Percentiles rank a stretch among this genome's conserved stretches.
Conservation (phyloP, 768 basidiomycete species). For the Trametes gibbosa region DNA sequence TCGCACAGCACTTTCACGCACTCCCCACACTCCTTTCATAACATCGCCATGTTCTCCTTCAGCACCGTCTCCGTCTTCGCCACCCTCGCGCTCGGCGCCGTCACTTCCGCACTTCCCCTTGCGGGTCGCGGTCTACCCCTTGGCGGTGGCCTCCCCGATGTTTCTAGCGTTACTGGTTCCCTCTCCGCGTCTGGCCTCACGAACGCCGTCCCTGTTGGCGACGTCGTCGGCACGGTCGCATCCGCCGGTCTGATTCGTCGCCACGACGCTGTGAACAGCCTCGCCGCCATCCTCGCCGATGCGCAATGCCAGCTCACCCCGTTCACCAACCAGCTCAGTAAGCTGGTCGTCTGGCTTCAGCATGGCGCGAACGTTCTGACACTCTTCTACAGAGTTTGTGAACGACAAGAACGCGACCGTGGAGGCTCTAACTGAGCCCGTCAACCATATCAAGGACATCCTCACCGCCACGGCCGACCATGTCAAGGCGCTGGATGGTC, state of each 20-base stretch:
- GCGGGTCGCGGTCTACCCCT: conserved; percentile 4
- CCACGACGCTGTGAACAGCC: conserved; percentile 12
- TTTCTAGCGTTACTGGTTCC: background rate
- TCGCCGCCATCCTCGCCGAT: conserved; percentile 30
- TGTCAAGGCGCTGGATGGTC: conserved; percentile 29
- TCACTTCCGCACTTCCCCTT: conserved; percentile 20
- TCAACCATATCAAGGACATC: conserved; percentile 25
- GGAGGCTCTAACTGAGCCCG: conserved; percentile 20
- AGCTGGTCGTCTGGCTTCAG: conserved; percentile 7
- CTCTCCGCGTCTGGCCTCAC: background rate
- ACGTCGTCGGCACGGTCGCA: conserved; percentile 6
- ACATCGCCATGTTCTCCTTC: conserved; percentile 40
- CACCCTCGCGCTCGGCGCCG: conserved; percentile 24
- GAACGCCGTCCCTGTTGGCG: background rate
- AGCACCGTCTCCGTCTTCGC: conserved; percentile 28
- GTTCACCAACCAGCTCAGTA: conserved; percentile 27
- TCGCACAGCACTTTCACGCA: conserved; percentile 14
- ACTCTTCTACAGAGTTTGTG: conserved; percentile 24
- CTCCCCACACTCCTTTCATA: conserved; percentile 32
- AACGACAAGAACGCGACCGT: conserved; percentile 26
- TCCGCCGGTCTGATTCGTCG: conserved; percentile 4
- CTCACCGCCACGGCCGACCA: conserved; percentile 24
- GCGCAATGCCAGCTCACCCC: conserved; percentile 17
- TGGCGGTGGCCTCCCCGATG: background rate
- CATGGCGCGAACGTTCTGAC: background rate